Percentiles rank a stretch among this genome's conserved stretches.
phyloP scores from a whole-genome alignment of 129 eudicot species.

The Helianthus tuberosus region DNA sequence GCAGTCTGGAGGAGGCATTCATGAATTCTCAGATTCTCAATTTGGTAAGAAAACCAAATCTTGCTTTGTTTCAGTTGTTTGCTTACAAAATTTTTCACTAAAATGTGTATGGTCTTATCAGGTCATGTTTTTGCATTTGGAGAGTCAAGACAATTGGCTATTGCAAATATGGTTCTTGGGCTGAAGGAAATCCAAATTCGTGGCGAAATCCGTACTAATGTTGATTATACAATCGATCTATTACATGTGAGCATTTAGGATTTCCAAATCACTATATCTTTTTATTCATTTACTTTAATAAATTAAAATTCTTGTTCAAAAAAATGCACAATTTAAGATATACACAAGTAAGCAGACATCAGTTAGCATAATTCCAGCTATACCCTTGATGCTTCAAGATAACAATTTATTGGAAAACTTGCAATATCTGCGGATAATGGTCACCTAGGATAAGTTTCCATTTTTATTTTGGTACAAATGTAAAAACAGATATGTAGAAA shows the following conservation, averaged over 20 bases:
- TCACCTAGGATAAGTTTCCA: too few species aligned
- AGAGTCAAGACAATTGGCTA: conserved; percentile 91
- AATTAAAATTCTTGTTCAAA: too few species aligned
- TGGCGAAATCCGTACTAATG: conserved; percentile 98
- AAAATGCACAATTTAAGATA: too few species aligned
- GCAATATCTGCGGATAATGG: too few species aligned
- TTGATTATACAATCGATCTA: conserved; percentile 94
- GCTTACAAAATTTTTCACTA: conserved; percentile 3
- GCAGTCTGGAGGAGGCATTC: conserved; percentile 99
- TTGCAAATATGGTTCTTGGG: conserved; percentile 99
- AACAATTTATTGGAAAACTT: too few species aligned
- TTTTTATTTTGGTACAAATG: too few species aligned
- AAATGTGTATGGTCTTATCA: conserved; percentile 22
- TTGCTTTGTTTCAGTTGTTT: conserved; percentile 8
- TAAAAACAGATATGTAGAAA: too few species aligned
- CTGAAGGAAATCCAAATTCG: conserved; percentile 96
- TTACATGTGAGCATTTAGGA: conserved; percentile 66
- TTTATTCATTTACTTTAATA: too few species aligned
- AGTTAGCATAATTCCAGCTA: too few species aligned
- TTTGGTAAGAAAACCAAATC: conserved; percentile 63
- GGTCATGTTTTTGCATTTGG: conserved; percentile 99
- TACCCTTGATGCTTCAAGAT: too few species aligned
- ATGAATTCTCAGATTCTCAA: conserved; percentile 99
- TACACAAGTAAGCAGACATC: too few species aligned
- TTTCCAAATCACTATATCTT: not conserved